A percentile compares a stretch with the other conserved stretches of the same genome.
Conservation (phyloP, 1,284 basidiomycete genomes). For the Mrakiaceae sp. region DNA sequence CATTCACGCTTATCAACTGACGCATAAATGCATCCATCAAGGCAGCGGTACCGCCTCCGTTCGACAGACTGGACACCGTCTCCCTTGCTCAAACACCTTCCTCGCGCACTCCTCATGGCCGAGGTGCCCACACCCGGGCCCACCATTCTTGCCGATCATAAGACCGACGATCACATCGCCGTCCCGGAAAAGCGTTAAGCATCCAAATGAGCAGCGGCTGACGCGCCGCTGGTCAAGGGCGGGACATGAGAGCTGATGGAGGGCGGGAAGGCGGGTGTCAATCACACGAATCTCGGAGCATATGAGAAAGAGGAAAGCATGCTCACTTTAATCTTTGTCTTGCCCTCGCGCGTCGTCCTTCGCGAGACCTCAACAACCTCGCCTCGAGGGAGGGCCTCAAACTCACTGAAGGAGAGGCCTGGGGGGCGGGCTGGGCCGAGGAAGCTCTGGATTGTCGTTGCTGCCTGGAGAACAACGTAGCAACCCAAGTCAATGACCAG, state of each 20-base stretch:
- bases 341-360: slow-evolving; percentile 8
- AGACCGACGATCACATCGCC: slow-evolving; percentile 8
- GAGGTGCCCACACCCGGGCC: background rate
- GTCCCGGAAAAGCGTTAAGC: slow-evolving; percentile 1
- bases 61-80: slow-evolving; percentile 6
- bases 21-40: no score
- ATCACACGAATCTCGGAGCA: no score
- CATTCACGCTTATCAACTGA: background rate
- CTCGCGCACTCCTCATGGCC: background rate
- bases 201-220: slow-evolving; percentile 12
- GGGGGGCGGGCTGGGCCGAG: slow-evolving; percentile 7
- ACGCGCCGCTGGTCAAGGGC: background rate
- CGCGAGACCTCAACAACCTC: slow-evolving; percentile 14
- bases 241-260: background rate
- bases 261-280: no score
- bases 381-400: background rate
- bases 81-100: slow-evolving; percentile 1
- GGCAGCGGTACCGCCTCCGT: background rate
- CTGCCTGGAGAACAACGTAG: background rate
- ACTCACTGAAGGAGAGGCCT: background rate
- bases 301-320: background rate
- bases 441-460: slow-evolving; percentile 7
- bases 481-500: no score
- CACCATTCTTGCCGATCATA: background rate
- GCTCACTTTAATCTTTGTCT: slow-evolving; percentile 13